Evolutionary conservation across 176 grass and related monocot genomes (phyloP).

Genomic region (Guadua angustifolia): DNA sequence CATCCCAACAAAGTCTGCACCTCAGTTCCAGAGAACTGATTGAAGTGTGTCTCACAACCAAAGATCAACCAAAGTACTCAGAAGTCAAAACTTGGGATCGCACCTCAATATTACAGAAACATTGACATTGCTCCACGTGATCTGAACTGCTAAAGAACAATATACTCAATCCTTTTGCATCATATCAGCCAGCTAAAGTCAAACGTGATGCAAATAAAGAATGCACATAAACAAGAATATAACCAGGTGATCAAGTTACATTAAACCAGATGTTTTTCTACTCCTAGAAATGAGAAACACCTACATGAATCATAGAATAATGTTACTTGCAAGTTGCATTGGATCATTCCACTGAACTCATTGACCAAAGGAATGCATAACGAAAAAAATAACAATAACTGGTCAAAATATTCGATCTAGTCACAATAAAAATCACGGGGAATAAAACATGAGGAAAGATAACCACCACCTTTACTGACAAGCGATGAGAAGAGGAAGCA

Average conservation of each 20-base stretch:
- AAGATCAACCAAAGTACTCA: not conserved
- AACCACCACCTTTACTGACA: slow-evolving; percentile 67
- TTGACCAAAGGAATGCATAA: slow-evolving; percentile 5
- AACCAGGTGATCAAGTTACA: not conserved
- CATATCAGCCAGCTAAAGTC: slow-evolving; percentile 21
- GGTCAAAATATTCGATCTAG: slow-evolving; percentile 13
- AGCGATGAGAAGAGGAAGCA: slow-evolving; percentile 65
- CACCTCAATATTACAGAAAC: slow-evolving; percentile 29
- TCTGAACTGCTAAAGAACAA: slow-evolving; percentile 14
- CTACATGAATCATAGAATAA: slow-evolving; percentile 4
- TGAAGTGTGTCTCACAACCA: not conserved
- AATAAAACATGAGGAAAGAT: slow-evolving; percentile 16
- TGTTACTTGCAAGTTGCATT: slow-evolving; percentile 25
- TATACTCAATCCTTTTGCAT: slow-evolving; percentile 4
- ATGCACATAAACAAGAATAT: not conserved
- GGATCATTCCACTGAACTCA: slow-evolving; percentile 16
- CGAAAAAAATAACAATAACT: not conserved
- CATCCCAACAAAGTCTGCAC: slow-evolving; percentile 1
- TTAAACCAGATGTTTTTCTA: not conserved
- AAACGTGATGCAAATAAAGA: slow-evolving; percentile 17
- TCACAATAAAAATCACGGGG: not conserved
- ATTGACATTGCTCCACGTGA: not conserved
- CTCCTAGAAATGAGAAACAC: not conserved
- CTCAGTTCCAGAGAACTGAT: slow-evolving; percentile 21
- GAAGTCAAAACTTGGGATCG: slow-evolving; percentile 32